These are phyloP conservation scores for Monosporascus sp. DNA, from an alignment of 2,329 filamentous ascomycete genomes.

Conservation along the genomic window DNA sequence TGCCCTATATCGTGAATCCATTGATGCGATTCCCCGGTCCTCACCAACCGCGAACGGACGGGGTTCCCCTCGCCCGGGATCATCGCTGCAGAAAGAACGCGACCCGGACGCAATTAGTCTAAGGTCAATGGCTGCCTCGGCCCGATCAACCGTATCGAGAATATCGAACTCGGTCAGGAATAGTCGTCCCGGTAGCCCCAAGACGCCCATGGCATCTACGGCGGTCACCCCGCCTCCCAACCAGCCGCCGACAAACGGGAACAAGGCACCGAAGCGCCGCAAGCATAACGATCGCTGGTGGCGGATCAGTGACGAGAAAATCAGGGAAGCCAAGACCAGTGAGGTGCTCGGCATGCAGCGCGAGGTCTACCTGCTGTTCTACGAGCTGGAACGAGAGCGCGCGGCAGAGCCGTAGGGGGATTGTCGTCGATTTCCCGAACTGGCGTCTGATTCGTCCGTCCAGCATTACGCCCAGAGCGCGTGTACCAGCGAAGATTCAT, in stretches of 20 bases:
- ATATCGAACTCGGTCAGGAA: constrained; percentile 36
- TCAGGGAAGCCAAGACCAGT: constrained; percentile 87
- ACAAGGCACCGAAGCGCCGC: constrained; percentile 34
- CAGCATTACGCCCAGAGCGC: too few species aligned
- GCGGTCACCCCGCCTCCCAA: constrained; percentile 10
- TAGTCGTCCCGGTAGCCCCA: constrained; percentile 25
- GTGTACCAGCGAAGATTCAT: neutral
- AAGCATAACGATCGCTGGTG: constrained; percentile 81
- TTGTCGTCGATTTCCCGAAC: neutral
- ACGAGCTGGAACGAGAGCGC: constrained; percentile 66
- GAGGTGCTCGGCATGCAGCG: constrained; percentile 92
- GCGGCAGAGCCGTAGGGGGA: constrained; percentile 14
- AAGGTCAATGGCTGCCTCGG: constrained; percentile 52
- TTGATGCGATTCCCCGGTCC: constrained; percentile 15
- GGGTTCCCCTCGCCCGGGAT: constrained; percentile 10
- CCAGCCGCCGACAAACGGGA: constrained; percentile 10
- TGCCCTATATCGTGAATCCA: constrained; percentile 12
- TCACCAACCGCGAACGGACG: constrained; percentile 10
- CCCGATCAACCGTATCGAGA: constrained; percentile 47
- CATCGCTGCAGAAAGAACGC: constrained; percentile 28
- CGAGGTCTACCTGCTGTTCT: constrained; percentile 95
- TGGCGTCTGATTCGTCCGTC: neutral
- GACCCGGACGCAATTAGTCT: constrained; percentile 48
- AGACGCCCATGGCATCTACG: constrained; percentile 16
- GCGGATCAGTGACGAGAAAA: constrained; percentile 95